Conservation (phyloP, 1,139 yeast genomes). For the Lodderomyces pseudojiufengensis region DNA sequence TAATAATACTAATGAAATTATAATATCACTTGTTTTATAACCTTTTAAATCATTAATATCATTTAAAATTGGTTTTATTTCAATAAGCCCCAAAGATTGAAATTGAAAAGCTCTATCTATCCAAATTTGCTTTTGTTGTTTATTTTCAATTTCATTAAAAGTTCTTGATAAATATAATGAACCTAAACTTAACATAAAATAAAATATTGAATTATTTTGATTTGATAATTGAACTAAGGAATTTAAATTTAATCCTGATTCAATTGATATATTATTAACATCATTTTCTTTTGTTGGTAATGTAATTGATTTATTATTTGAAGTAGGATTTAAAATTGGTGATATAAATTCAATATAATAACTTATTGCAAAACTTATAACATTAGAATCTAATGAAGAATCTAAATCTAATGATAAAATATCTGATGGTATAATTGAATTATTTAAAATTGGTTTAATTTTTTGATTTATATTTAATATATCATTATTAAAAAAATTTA, state of each 20-base stretch:
- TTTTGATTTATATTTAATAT: slow-evolving; percentile 4
- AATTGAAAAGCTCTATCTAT: slow-evolving; percentile 16
- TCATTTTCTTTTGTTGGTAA: slow-evolving; percentile 4
- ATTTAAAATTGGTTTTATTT: slow-evolving; percentile 10
- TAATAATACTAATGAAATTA: slow-evolving; percentile 23
- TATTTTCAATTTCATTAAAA: slow-evolving; percentile 6
- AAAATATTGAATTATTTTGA: slow-evolving; percentile 21
- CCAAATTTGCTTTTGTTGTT: slow-evolving; percentile 17
- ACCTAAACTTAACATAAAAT: slow-evolving; percentile 25
- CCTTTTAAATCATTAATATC: background rate
- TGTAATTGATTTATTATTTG: background rate
- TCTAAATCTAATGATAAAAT: slow-evolving; percentile 12
- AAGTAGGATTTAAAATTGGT: slow-evolving; percentile 27
- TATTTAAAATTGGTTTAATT: slow-evolving; percentile 12
- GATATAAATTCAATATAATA: slow-evolving; percentile 26
- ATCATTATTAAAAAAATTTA: slow-evolving; percentile 18
- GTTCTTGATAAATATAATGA: slow-evolving; percentile 24
- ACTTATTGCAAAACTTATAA: slow-evolving; percentile 22
- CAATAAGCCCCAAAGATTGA: slow-evolving; percentile 17
- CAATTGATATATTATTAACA: slow-evolving; percentile 13
- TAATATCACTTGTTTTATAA: slow-evolving; percentile 15
- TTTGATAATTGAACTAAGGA: slow-evolving; percentile 26
- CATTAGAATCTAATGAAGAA: slow-evolving; percentile 13
- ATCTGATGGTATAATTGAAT: slow-evolving; percentile 22
- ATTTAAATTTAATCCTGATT: slow-evolving; percentile 23